Conservation (phyloP, 2,329 filamentous ascomycete genomes). For the Dactylonectria estremocensis region DNA sequence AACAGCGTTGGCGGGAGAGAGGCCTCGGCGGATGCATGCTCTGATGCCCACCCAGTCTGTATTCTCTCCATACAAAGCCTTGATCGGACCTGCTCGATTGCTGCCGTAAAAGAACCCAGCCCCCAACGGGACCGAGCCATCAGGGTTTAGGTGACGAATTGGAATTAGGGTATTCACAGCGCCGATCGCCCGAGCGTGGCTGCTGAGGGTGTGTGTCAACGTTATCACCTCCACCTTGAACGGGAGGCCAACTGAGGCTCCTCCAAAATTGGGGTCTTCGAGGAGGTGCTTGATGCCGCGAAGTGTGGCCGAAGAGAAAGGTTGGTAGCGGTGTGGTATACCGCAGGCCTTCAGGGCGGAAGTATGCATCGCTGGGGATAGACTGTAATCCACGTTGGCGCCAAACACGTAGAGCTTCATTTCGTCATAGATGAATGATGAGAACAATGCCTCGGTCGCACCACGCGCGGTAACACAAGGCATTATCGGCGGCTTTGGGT, state of each 20-base stretch:
- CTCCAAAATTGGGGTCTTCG: constrained; percentile 78
- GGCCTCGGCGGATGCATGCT: constrained; percentile 78
- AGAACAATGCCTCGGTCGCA: constrained; percentile 76
- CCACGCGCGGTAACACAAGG: constrained; percentile 70
- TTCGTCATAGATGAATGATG: constrained; percentile 76
- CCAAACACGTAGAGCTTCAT: constrained; percentile 83
- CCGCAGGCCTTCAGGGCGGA: constrained; percentile 77
- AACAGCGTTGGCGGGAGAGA: constrained; percentile 80
- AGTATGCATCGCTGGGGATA: constrained; percentile 86
- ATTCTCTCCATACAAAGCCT: constrained; percentile 83
- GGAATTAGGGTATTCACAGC: constrained; percentile 84
- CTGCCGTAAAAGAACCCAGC: constrained; percentile 65
- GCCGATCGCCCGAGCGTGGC: constrained; percentile 81
- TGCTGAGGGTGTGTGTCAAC: constrained; percentile 78
- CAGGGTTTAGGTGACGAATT: constrained; percentile 71
- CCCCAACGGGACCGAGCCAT: constrained; percentile 71
- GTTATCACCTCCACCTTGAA: constrained; percentile 83
- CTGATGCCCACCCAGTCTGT: constrained; percentile 87
- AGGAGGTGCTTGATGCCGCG: constrained; percentile 76
- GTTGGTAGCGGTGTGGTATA: constrained; percentile 78
- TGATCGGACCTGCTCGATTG: constrained; percentile 76
- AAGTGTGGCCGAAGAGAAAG: constrained; percentile 74
- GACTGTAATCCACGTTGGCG: constrained; percentile 78
- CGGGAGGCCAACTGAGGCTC: constrained; percentile 79
- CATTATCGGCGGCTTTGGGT: constrained; percentile 43